Conservation (phyloP, 108 stramenopile genomes). For the Stephanodiscus minutulus region DNA sequence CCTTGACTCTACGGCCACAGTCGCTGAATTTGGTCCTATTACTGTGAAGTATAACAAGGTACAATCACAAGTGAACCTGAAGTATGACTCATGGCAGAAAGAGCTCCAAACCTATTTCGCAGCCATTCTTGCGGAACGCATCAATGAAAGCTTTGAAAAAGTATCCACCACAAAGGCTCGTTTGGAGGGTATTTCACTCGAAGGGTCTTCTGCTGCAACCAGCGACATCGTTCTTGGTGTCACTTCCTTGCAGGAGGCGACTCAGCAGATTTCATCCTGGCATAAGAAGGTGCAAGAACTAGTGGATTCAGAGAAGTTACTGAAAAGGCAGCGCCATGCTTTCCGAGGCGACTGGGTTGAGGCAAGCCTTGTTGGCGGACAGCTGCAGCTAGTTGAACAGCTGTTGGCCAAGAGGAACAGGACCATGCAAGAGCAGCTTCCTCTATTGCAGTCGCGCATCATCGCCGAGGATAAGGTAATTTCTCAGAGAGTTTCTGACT, state of each 20-base stretch:
- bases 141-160: slow-evolving; percentile 65
- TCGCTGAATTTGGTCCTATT: slow-evolving; percentile 88
- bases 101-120: slow-evolving; percentile 92
- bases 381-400: slow-evolving; percentile 85
- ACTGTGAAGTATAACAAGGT: slow-evolving; percentile 90
- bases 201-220: slow-evolving; percentile 78
- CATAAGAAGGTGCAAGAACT: slow-evolving; percentile 69
- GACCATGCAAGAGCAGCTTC: slow-evolving; percentile 92
- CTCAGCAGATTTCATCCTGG: slow-evolving; percentile 61
- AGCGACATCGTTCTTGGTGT: slow-evolving; percentile 92
- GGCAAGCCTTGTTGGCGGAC: slow-evolving; percentile 78
- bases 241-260: slow-evolving; percentile 90
- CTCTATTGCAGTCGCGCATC: slow-evolving; percentile 92
- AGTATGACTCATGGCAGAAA: slow-evolving; percentile 98
- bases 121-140: slow-evolving; percentile 66
- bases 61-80: slow-evolving; percentile 91
- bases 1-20: slow-evolving; percentile 83
- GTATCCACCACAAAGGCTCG: slow-evolving; percentile 70
- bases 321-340: slow-evolving; percentile 86
- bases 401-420: slow-evolving; percentile 80
- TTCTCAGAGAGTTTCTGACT: slow-evolving; percentile 71
- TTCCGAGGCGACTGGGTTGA: slow-evolving; percentile 94
- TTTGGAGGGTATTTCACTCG: slow-evolving; percentile 84
- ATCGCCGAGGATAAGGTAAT: slow-evolving; percentile 86
- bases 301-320: slow-evolving; percentile 76